Base-by-base conservation (phyloP, 2,329 filamentous ascomycete genomes). In the Pseudogymnoascus sp. region DNA sequence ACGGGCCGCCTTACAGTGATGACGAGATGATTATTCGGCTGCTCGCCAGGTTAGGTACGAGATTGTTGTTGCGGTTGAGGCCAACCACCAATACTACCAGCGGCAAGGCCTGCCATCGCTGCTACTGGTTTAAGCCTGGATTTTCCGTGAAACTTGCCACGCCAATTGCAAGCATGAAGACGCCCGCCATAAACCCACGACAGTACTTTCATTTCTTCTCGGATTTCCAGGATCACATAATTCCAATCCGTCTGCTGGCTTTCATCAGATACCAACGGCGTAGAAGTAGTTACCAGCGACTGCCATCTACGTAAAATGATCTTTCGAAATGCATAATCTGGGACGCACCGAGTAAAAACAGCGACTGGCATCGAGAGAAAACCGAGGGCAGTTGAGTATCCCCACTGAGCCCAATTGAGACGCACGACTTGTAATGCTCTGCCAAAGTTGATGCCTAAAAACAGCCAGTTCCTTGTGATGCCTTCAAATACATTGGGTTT, bases 401-500 rank as follows among this genome's bases (percentile, higher is more conserved):
- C 92, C 95, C 93, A 97, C 73, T 96, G 88, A 11, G 82, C 77
- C 14, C 83, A 83, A n/a, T 86, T 86, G 68, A 97, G 81, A 8
- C 76, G 80, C 1, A 80, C 77, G 0, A 73, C 66, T 1, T 84
- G 84, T 79, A 97, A 96, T 1, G 93, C 91, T 8, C 79, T 77
- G 34, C 91, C 90, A 67, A 81, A 72, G 77, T 91, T 91, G 75
- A 97, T 97, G 40, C 77, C 83, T 39, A 96, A 83, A 78, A 97
- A 97, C 81, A 96, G 96, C 77, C 83, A 89, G 75, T 97, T 97
- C 73, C 84, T 84, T 29, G 82, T 82, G 65, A 97, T 84, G 63
- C 91, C 91, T 73, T 97, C 93, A 66, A 97, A 93, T 67, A 97
- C 92, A 77, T 97, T 97, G 81, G 96, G 93, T 63, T 86, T 84